Conservation (phyloP, 176 grass and related monocot species). For the Avena sativa region DNA sequence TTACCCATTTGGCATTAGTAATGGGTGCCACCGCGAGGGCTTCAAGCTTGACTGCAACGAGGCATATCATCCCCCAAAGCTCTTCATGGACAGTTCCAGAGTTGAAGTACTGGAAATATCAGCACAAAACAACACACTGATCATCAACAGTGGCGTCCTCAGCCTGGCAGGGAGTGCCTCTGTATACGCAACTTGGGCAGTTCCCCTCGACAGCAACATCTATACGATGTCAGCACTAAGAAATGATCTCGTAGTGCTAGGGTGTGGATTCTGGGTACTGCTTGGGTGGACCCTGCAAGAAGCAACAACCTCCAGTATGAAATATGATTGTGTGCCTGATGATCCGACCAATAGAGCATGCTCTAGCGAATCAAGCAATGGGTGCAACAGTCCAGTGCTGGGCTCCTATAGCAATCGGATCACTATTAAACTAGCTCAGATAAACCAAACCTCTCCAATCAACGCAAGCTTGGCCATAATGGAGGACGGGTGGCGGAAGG, state of each 20-base stretch:
- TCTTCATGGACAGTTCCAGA: constrained; percentile 9
- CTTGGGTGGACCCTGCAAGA: neutral
- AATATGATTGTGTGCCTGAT: neutral
- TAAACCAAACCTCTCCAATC: neutral
- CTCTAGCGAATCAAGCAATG: neutral
- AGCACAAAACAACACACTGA: neutral
- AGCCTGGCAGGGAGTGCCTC: neutral
- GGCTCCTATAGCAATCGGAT: neutral
- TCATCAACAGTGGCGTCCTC: neutral
- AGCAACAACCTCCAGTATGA: neutral
- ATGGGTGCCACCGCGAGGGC: constrained; percentile 1
- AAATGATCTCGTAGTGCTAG: neutral
- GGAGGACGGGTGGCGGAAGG: neutral
- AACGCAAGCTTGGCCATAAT: neutral
- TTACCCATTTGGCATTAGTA: neutral
- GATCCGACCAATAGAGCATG: neutral
- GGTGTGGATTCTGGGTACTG: neutral
- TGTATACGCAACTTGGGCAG: neutral
- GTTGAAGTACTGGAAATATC: constrained; percentile 3
- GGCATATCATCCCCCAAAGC: constrained; percentile 4
- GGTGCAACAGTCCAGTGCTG: neutral
- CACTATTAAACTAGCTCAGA: neutral
- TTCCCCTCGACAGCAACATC: neutral
- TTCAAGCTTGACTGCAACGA: constrained; percentile 6
- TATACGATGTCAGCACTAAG: neutral